A percentile compares a stretch with the other conserved stretches of the same genome.
These are phyloP conservation scores for Mikania micrantha DNA, from an alignment of 129 eudicot genomes.

Conservation along the genomic window DNA sequence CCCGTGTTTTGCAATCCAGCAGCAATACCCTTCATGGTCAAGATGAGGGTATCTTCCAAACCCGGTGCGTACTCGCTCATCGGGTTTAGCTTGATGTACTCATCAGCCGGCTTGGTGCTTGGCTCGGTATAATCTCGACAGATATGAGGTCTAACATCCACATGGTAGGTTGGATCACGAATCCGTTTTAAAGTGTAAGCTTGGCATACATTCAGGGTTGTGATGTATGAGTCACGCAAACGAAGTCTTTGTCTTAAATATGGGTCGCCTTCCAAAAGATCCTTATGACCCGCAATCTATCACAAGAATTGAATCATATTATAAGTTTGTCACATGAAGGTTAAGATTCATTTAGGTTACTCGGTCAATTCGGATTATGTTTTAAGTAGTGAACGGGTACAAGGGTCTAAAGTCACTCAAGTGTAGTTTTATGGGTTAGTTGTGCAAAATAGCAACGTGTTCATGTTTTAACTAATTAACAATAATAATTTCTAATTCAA, in stretches of 20 bases:
- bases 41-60: conserved; percentile 90
- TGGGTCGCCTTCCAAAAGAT: conserved; percentile 85
- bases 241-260: conserved; percentile 82
- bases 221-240: conserved; percentile 84
- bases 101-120: conserved; percentile 54
- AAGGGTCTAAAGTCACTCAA: too few relatives aligned
- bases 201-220: conserved; percentile 79
- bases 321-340: not conserved
- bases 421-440: too few relatives aligned
- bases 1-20: conserved; percentile 99
- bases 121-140: conserved; percentile 66
- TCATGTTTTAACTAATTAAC: not conserved
- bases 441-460: not conserved
- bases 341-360: not conserved
- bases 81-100: conserved; percentile 72
- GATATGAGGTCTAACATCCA: conserved; percentile 73
- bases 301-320: conserved; percentile 7
- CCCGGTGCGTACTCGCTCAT: conserved; percentile 97
- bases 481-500: too few relatives aligned
- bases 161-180: conserved; percentile 78
- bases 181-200: conserved; percentile 86
- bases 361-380: not conserved
- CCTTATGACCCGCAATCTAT: conserved; percentile 93
- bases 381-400: not conserved
- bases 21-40: conserved; percentile 99